Base-by-base conservation (phyloP, 306 rosid species). In the Oemleria cerasiformis region DNA sequence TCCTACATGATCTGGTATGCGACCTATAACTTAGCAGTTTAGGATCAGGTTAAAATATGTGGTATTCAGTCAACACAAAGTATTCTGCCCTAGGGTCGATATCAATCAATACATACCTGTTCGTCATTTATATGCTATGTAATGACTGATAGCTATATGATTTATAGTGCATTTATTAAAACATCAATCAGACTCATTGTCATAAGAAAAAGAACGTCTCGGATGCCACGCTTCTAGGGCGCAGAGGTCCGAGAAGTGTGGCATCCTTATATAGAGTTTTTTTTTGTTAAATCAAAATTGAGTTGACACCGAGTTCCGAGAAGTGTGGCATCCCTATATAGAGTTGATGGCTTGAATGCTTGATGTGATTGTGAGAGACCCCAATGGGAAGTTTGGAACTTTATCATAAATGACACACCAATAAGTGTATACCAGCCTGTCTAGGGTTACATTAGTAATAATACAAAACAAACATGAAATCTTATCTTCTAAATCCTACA, bases 381-480 rank as follows among this genome's bases (percentile, higher is more conserved):
- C 44, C 8, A 25, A 57, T n/a, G 16, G 56, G 45, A 25, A 30
- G 41, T 71, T 56, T 43, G 73, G 34, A 57, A 25, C 34, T 44
- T 71, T 71, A 34, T 57, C 66, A 25, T 17, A 25, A 43, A 38
- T n/a, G 65, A 61, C 38, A 34, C n/a, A 61, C 14, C 65, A 38
- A 17, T 16, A 17, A 38, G 23, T 9, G 23, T 15, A 23, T 42
- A 42, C 44, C 70, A 65, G 23, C 74, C 55, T 56, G 36, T 55
- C 44, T 25, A 56, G 57, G 14, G 41, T 15, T 40, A 41, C 42
- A 48, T 30, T 16, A 16, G 43, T 25, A 16, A 66, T 49, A 21
- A 65, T 43, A 44, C 42, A 45, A 25, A 43, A 67, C 20, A 39
- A n/a, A 8, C 47, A 61, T 17, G 66, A 61, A 61, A 30, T 30